Conservation (phyloP, 106 monocot genomes). For the Chionographis japonica region DNA sequence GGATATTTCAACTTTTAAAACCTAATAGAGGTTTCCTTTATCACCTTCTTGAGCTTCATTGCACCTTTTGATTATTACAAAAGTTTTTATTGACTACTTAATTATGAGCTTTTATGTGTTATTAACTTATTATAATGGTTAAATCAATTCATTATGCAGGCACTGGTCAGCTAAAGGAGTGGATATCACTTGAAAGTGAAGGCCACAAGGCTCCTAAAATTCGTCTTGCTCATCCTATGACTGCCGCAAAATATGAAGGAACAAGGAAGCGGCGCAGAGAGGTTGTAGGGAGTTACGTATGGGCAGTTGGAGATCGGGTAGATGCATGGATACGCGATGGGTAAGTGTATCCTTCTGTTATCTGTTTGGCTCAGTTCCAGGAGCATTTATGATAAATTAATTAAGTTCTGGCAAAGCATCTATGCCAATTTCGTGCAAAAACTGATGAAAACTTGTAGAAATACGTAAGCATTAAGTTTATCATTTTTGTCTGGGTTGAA, state of each 20-base stretch:
- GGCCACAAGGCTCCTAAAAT: slow-evolving; percentile 59
- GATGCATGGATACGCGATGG: slow-evolving; percentile 77
- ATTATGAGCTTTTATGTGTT: too few species aligned
- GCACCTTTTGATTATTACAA: too few species aligned
- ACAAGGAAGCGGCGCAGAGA: slow-evolving; percentile 73
- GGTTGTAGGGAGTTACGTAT: slow-evolving; percentile 34
- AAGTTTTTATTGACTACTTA: too few species aligned
- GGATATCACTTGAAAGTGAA: slow-evolving; percentile 60
- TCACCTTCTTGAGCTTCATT: too few species aligned
- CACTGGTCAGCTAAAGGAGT: slow-evolving; percentile 61
- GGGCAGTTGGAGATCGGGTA: slow-evolving; percentile 77
- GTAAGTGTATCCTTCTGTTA: slow-evolving; percentile 29
- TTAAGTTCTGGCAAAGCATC: neutral
- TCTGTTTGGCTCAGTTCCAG: slow-evolving; percentile 3
- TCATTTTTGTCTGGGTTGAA: too few species aligned
- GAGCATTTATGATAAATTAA: neutral
- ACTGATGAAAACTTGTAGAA: too few species aligned
- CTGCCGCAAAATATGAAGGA: slow-evolving; percentile 43
- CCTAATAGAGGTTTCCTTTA: neutral
- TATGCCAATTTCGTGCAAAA: too few species aligned
- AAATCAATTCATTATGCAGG: slow-evolving; percentile 29
- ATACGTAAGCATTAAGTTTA: too few species aligned
- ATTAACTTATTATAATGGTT: too few species aligned
- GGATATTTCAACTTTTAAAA: neutral
- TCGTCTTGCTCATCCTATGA: slow-evolving; percentile 53